Evolutionary conservation across 805 yeast species (phyloP).

Genomic region (Danielia reshetovae): DNA sequence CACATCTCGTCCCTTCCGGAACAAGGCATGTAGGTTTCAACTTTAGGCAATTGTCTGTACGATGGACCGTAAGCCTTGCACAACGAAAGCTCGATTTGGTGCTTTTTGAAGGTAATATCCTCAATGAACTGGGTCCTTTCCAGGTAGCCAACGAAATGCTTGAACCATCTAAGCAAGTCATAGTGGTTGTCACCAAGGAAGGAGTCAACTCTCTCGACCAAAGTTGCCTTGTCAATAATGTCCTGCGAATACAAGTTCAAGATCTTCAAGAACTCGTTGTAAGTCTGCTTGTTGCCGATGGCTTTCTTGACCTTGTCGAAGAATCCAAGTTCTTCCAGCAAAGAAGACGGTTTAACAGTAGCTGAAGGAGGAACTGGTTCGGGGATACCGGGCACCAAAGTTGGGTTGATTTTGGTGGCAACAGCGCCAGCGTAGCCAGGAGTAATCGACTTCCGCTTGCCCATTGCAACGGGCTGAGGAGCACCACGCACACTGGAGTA

Average conservation of each 20-base stretch:
- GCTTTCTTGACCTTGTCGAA: slow-evolving; percentile 89
- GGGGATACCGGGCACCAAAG: slow-evolving; percentile 79
- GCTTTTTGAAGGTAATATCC: slow-evolving; percentile 83
- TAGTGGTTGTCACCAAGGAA: slow-evolving; percentile 74
- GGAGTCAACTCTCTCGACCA: slow-evolving; percentile 79
- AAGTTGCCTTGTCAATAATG: slow-evolving; percentile 74
- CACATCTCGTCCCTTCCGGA: slow-evolving; percentile 99
- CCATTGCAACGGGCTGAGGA: slow-evolving; percentile 12
- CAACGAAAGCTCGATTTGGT: slow-evolving; percentile 79
- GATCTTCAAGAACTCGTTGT: slow-evolving; percentile 87
- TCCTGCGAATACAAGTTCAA: slow-evolving; percentile 87
- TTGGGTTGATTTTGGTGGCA: slow-evolving; percentile 46
- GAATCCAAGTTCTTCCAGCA: slow-evolving; percentile 82
- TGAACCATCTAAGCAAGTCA: slow-evolving; percentile 88
- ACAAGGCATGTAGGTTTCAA: slow-evolving; percentile 95
- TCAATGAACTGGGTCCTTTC: slow-evolving; percentile 85
- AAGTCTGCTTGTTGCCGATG: slow-evolving; percentile 83
- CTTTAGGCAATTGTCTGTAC: slow-evolving; percentile 85
- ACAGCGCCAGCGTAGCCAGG: slow-evolving; percentile 18
- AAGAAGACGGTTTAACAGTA: slow-evolving; percentile 48
- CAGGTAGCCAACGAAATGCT: slow-evolving; percentile 82
- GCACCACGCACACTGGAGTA: slow-evolving; percentile 45
- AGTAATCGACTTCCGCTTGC: slow-evolving; percentile 10
- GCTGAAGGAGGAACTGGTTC: slow-evolving; percentile 63
- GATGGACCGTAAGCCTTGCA: slow-evolving; percentile 97